Evolutionary conservation across 2,329 filamentous ascomycete species (phyloP), one percentile per base, ranked within the genome.

Genomic region (Lasiodiplodia sp.): DNA sequence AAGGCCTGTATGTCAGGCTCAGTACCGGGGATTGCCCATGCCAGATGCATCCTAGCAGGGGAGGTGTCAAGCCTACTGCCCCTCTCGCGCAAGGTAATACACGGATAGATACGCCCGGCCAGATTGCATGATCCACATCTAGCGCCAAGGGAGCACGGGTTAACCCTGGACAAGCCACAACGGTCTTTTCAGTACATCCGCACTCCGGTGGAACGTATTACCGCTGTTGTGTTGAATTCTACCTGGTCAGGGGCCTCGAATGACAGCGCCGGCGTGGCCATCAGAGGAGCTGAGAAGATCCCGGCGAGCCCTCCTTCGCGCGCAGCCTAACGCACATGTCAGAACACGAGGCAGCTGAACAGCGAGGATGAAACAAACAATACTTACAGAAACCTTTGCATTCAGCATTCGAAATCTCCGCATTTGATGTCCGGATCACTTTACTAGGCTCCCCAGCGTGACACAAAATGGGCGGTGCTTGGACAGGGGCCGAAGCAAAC

Each of bases 101-200:
- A 11, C 52, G 65, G 65, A 7, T 67, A 67, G 53, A 25, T 31
- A 49, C 60, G 47, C 44, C 60, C 18, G 31, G n/a, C 38, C 16
- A 51, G 63, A 66, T 44, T 67, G 65, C 65, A 67, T 57, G 52
- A 67, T 67, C 65, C 63, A 57, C 14, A 18, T 49, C 44, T 38
- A 40, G n/a, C 65, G 53, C 53, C 65, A 49, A 40, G 52, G 65
- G 52, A 67, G 55, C 65, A 67, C 65, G 47, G 40, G 53, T 38
- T 56, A 38, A 51, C n/a, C 52, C 44, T 37, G 65, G 65, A 40
- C 53, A 67, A 66, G 53, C 65, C 52, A 49, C 52, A 67, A 67
- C 65, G 65, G 65, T 67, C 52, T 67, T 44, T 67, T 67, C 53
- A 60, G 65, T 67, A 21, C 40, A 37, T 51, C 65, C 25, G 53